A percentile compares a stretch with the other conserved stretches of the same genome.
phyloP scores from a whole-genome alignment of 305 asterid species.

The Lippia alba region DNA sequence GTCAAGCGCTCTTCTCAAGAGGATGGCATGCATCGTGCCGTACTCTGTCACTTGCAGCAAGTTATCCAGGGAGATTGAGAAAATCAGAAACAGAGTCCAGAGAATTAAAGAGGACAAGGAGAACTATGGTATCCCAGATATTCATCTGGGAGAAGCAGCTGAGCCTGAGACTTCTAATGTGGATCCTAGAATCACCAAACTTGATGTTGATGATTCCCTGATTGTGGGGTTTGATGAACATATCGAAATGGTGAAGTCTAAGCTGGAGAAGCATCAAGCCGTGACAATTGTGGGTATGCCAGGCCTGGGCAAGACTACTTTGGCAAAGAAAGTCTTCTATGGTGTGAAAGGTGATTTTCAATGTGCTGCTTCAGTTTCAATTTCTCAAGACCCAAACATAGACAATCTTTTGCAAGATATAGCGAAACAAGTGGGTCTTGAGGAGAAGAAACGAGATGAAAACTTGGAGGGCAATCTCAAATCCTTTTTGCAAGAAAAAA shows the following conservation, averaged over 20 bases:
- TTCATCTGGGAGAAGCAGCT: too few species aligned
- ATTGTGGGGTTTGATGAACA: constrained; percentile 20
- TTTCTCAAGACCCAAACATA: constrained; percentile 20
- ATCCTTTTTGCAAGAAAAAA: background rate
- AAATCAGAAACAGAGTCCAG: too few species aligned
- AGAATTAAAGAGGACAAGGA: too few species aligned
- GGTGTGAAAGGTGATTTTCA: constrained; percentile 3
- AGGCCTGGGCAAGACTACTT: constrained; percentile 10
- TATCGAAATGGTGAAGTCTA: background rate
- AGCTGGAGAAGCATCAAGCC: background rate
- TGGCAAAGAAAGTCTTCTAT: constrained; percentile 9
- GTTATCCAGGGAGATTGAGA: too few species aligned
- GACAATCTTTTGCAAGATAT: background rate
- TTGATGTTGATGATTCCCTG: constrained; percentile 17
- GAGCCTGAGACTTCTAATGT: background rate
- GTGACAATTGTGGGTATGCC: constrained; percentile 20
- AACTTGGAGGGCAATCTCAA: background rate
- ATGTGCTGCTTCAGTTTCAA: constrained; percentile 11
- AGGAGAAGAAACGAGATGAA: background rate
- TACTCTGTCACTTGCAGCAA: too few species aligned
- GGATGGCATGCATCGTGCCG: too few species aligned
- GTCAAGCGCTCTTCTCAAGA: too few species aligned
- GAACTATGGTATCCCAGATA: too few species aligned
- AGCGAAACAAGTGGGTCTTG: constrained; percentile 20
- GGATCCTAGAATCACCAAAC: constrained; percentile 16